A percentile compares a stretch with the other conserved stretches of the same genome.
phyloP scores from a whole-genome alignment of 192 early-diverging fungal genomes.

The Linnemannia hyalina region DNA sequence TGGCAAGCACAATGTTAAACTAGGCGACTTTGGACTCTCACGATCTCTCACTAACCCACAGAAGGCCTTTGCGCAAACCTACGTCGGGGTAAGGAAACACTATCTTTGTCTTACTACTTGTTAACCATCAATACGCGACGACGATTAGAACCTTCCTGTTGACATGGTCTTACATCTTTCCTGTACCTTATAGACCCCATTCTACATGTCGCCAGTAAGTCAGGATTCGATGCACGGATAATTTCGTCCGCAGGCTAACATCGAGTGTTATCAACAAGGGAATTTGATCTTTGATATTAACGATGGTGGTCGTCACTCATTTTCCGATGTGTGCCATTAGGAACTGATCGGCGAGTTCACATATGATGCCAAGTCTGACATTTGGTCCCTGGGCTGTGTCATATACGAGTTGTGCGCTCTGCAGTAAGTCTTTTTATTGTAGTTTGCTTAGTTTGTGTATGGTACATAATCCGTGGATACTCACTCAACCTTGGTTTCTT shows the following conservation, averaged over 20 bases:
- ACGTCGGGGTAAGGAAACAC: constrained; percentile 69
- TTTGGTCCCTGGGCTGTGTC: constrained; percentile 83
- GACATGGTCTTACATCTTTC: constrained; percentile 10
- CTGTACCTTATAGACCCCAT: constrained; percentile 66
- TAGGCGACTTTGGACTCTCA: constrained; percentile 84
- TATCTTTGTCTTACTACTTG: not conserved
- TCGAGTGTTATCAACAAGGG: no score
- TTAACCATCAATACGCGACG: no score
- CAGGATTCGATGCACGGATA: not conserved
- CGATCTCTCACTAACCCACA: constrained; percentile 70
- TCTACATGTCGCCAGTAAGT: constrained; percentile 83
- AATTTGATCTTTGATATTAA: no score
- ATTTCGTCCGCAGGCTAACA: not conserved
- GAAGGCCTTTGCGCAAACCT: constrained; percentile 77
- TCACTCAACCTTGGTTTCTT: not conserved
- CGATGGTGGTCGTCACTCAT: not conserved
- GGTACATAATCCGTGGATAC: no score
- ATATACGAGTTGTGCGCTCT: constrained; percentile 82
- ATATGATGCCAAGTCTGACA: constrained; percentile 81
- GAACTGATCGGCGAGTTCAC: constrained; percentile 76
- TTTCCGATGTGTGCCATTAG: constrained; percentile 11
- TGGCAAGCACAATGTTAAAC: constrained; percentile 73
- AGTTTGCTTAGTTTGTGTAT: not conserved
- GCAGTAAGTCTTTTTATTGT: constrained; percentile 61
- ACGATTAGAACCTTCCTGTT: not conserved